Evolutionary conservation across 1,284 basidiomycete species (phyloP).

Genomic region (Trametes hirsuta): DNA sequence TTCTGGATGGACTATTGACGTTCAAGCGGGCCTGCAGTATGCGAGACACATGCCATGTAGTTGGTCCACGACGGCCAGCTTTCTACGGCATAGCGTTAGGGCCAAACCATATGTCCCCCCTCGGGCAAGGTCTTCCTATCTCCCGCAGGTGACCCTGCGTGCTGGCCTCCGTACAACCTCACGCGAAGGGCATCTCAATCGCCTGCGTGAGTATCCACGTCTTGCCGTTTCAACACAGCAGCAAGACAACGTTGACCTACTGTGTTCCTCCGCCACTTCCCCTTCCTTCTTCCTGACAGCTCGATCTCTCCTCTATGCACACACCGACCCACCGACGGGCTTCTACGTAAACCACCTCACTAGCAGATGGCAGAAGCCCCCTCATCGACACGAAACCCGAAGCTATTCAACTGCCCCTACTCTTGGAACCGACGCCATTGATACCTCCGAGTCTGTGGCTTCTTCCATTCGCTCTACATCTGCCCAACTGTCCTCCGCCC

Average conservation of each 20-base stretch:
- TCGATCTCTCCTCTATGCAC: too few species aligned
- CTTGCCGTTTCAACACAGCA: background rate
- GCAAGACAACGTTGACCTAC: background rate
- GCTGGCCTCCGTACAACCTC: background rate
- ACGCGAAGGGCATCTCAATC: background rate
- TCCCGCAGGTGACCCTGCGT: conserved; percentile 8
- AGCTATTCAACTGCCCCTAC: background rate
- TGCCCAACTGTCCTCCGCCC: conserved; percentile 39
- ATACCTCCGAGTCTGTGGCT: background rate
- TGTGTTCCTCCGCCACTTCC: too few species aligned
- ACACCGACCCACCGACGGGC: too few species aligned
- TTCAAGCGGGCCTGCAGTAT: conserved; percentile 40
- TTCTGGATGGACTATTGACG: background rate
- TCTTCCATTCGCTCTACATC: conserved; percentile 8
- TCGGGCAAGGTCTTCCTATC: background rate
- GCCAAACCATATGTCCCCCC: background rate
- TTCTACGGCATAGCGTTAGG: conserved; percentile 10
- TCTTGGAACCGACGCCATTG: too few species aligned
- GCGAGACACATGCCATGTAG: conserved; percentile 67
- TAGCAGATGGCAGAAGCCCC: background rate
- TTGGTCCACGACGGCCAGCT: conserved; percentile 50
- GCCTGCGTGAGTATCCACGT: background rate
- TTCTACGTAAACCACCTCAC: too few species aligned
- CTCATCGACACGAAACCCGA: background rate
- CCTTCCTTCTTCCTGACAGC: too few species aligned